Base-by-base conservation (phyloP, 495 filamentous ascomycete species). In the Cercophora scortea region DNA sequence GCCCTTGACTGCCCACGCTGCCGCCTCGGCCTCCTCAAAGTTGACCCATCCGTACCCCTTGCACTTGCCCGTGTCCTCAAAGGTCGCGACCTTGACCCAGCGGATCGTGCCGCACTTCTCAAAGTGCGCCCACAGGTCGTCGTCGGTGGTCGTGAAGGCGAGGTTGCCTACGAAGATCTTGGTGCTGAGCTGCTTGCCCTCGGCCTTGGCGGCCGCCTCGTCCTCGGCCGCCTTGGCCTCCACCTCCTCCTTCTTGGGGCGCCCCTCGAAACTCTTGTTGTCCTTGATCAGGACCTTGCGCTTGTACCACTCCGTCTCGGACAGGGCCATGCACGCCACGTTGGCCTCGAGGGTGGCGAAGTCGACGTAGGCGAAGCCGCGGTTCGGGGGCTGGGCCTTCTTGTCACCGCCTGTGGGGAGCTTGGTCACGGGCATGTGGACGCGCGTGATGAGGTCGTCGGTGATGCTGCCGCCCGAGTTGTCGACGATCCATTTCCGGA, bases 11-110 rank as follows among this genome's bases (percentile, higher is more conserved):
- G 90, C 93, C 61, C 79, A 81, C 58, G 82, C 74, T 0, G 87
- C 89, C 0, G 84, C 79, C 16, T 86, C 83, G 15, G 89, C 56
- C 19, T 89, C 83, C 62, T 84, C 83, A 71, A 97, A 99, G 39
- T 86, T 85, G 45, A 97, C 82, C 88, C 93, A 97, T 16, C 85
- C 91, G 74, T 88, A 99, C 1, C 93, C 93, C 73, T 96, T 96
- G 74, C 94, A 97, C 72, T 97, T 97, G 25, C 93, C 94, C 39
- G 84, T 82, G 61, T 99, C 94, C 66, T 97, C 89, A 62, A 99
- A 99, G 0, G 91, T 95, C 3, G 94, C 94, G 44, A 95, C 71
- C 65, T 92, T 88, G 56, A 90, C 76, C 69, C 86, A 86, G 35
- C 75, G 71, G 50, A 99, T 77, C 45, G 82, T 78, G 40, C 93